phyloP scores from a whole-genome alignment of 2,329 filamentous ascomycete species.

The Camptophora hylomeconis region DNA sequence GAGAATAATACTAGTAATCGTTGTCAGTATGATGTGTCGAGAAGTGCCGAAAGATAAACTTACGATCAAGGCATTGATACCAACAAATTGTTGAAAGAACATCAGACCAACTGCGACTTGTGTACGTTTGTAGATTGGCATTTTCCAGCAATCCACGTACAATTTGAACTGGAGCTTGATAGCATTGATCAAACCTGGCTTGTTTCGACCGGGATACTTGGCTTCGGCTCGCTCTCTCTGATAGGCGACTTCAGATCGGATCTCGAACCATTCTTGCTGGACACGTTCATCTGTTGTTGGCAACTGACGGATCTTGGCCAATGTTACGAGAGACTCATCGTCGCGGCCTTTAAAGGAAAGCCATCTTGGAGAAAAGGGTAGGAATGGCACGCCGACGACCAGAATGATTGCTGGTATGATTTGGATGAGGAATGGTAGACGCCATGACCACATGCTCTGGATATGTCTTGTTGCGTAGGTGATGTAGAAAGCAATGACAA shows the following conservation, averaged over 20 bases:
- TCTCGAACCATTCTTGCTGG: constrained; percentile 37
- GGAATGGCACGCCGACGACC: constrained; percentile 26
- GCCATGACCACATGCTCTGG: constrained; percentile 32
- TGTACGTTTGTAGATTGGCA: constrained; percentile 37
- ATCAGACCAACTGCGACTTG: constrained; percentile 39
- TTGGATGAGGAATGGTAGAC: constrained; percentile 36
- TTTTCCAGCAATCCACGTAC: constrained; percentile 39
- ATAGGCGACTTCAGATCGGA: constrained; percentile 41
- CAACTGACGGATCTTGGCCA: constrained; percentile 37
- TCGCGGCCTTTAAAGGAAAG: constrained; percentile 35
- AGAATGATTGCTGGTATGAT: constrained; percentile 29
- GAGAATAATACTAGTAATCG: constrained; percentile 40
- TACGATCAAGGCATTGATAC: constrained; percentile 39
- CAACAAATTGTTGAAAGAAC: constrained; percentile 46
- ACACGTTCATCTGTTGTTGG: constrained; percentile 37
- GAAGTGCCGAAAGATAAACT: background rate
- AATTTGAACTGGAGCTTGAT: constrained; percentile 35
- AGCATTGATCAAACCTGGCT: constrained; percentile 21
- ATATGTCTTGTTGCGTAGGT: constrained; percentile 33
- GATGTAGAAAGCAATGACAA: constrained; percentile 26
- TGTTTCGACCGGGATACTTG: constrained; percentile 27
- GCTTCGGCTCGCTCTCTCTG: constrained; percentile 32
- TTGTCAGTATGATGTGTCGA: no score
- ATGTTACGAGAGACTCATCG: constrained; percentile 35
- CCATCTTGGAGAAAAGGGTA: constrained; percentile 46